phyloP scores from a whole-genome alignment of 192 early-diverging fungal genomes.

The Coemansia guatemalensis region DNA sequence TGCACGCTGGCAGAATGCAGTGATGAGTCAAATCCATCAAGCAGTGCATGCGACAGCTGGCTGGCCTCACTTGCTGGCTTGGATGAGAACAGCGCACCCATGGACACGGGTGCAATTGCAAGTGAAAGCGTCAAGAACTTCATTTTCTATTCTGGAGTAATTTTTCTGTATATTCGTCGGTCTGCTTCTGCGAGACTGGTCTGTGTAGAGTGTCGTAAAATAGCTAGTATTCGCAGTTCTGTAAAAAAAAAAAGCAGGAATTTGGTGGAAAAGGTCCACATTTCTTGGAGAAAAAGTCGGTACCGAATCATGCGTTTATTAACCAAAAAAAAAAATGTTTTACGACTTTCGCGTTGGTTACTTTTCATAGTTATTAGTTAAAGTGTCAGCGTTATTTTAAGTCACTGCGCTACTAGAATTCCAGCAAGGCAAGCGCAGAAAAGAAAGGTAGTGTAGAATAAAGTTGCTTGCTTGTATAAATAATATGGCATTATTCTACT shows the following conservation, averaged over 20 bases:
- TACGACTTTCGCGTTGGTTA: background rate
- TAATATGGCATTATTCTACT: background rate
- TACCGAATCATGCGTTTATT: background rate
- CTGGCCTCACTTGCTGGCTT: background rate
- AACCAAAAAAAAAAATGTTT: background rate
- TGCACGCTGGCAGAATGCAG: slow-evolving; percentile 9
- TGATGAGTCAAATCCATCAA: background rate
- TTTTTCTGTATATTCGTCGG: background rate
- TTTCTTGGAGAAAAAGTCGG: background rate
- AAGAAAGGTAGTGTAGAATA: background rate
- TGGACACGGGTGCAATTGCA: slow-evolving; percentile 6
- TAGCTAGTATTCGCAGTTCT: background rate
- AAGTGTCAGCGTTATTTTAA: background rate
- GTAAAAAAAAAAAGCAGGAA: background rate
- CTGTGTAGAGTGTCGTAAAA: background rate
- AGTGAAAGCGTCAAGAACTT: slow-evolving; percentile 21
- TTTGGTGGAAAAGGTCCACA: background rate
- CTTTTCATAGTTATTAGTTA: background rate
- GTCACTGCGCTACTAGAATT: background rate
- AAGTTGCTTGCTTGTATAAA: background rate
- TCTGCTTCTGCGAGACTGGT: background rate
- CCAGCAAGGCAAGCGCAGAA: background rate
- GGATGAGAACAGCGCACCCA: background rate
- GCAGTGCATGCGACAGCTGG: background rate
- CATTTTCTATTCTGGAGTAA: slow-evolving; percentile 16